Percentiles rank a stretch among this genome's conserved stretches.
phyloP scores from a whole-genome alignment of 768 basidiomycete genomes.

The Russula lepida region DNA sequence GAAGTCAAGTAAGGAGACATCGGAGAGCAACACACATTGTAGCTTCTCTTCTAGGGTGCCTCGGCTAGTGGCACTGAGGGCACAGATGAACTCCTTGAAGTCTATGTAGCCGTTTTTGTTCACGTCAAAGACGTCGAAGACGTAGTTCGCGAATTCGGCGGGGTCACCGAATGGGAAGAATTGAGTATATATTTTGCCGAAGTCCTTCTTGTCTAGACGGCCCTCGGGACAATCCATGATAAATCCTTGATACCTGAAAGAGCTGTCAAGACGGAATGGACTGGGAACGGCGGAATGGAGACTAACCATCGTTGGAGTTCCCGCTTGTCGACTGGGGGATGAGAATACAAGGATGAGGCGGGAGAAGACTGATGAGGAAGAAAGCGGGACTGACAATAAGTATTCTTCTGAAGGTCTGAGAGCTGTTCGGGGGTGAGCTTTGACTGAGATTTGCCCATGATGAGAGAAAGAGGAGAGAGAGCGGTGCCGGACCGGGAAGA shows the following conservation, averaged over 20 bases:
- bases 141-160: constrained; percentile 91
- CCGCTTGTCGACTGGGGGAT: constrained; percentile 78
- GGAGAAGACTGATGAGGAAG: background rate
- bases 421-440: constrained; percentile 94
- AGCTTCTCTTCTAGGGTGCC: constrained; percentile 96
- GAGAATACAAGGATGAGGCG: constrained; percentile 3
- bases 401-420: constrained; percentile 92
- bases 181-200: constrained; percentile 97
- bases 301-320: constrained; percentile 89
- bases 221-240: constrained; percentile 98
- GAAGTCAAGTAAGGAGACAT: background rate
- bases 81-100: constrained; percentile 99
- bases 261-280: background rate
- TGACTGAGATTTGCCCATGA: constrained; percentile 96
- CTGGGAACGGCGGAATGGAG: background rate
- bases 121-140: constrained; percentile 96
- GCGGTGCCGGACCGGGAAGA: background rate
- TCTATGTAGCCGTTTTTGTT: constrained; percentile 97
- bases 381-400: constrained; percentile 65
- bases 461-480: constrained; percentile 19
- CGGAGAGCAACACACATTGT: constrained; percentile 59
- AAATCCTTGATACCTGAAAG: constrained; percentile 93
- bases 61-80: constrained; percentile 88
- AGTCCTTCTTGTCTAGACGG: constrained; percentile 91
- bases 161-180: constrained; percentile 99